phyloP scores from a whole-genome alignment of 1,284 basidiomycete genomes.

The Apiotrichum gracile region DNA sequence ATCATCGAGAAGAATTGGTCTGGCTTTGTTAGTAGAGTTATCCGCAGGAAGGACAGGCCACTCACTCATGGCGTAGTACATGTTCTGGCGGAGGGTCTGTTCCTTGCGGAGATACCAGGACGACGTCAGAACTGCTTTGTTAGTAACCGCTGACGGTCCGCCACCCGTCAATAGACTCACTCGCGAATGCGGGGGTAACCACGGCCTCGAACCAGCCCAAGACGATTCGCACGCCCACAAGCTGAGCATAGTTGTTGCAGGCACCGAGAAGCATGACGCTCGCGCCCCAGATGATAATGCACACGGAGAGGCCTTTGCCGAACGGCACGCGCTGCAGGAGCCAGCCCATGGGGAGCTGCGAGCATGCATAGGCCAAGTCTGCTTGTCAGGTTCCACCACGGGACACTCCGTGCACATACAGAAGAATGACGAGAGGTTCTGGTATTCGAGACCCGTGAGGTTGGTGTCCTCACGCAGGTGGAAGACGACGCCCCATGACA shows the following conservation, averaged over 20 bases:
- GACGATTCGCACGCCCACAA: constrained; percentile 15
- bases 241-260: constrained; percentile 24
- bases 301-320: constrained; percentile 18
- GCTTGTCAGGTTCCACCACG: not conserved
- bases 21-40: not conserved
- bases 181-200: constrained; percentile 29
- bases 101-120: constrained; percentile 27
- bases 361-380: constrained; percentile 22
- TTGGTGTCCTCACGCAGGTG: constrained; percentile 28
- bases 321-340: constrained; percentile 25
- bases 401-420: not conserved
- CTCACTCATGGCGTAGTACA: constrained; percentile 28
- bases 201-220: constrained; percentile 29
- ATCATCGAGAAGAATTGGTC: constrained; percentile 27
- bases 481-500: constrained; percentile 14
- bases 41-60: not conserved
- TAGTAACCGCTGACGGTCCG: not conserved
- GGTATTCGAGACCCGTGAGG: constrained; percentile 25
- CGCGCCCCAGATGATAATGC: constrained; percentile 22
- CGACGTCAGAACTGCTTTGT: constrained; percentile 12
- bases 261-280: constrained; percentile 23
- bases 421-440: constrained; percentile 14
- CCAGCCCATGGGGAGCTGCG: constrained; percentile 28
- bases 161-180: constrained; percentile 1
- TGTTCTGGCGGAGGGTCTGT: constrained; percentile 15